These are phyloP conservation scores for Venturia pyrina DNA, from an alignment of 2,329 filamentous ascomycete genomes.

Conservation along the genomic window DNA sequence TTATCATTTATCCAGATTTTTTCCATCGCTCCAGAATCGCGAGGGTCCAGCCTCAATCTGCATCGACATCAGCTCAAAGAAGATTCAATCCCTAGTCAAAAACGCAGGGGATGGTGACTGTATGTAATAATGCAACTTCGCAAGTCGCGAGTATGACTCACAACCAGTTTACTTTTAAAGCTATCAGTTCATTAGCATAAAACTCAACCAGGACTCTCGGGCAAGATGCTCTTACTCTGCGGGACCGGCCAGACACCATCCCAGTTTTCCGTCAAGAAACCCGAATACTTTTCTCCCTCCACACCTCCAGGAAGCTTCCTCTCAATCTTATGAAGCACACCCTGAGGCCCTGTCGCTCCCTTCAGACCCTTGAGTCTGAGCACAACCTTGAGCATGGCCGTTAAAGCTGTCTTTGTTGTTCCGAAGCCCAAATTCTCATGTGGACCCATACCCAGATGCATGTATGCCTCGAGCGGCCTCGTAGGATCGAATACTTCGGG, in stretches of 20 bases:
- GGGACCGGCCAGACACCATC: conserved; percentile 12
- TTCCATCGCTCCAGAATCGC: neutral
- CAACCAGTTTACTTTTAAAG: conserved; percentile 12
- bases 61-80: neutral
- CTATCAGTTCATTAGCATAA: conserved; percentile 3
- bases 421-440: conserved; percentile 54
- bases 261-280: conserved; percentile 11
- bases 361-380: conserved; percentile 52
- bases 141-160: neutral
- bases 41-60: neutral
- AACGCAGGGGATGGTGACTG: too few relatives aligned
- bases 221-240: conserved; percentile 9
- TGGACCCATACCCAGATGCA: conserved; percentile 53
- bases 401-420: conserved; percentile 51
- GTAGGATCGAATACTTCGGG: conserved; percentile 52
- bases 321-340: conserved; percentile 55
- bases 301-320: conserved; percentile 14
- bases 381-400: conserved; percentile 57
- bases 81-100: neutral
- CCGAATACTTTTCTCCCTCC: conserved; percentile 9
- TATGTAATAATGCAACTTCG: neutral
- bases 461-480: conserved; percentile 54
- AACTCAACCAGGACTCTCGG: neutral
- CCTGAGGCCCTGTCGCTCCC: conserved; percentile 52
- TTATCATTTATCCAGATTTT: neutral